Evolutionary conservation across 306 rosid genomes (phyloP).

Genomic region (Dryas drummondii): DNA sequence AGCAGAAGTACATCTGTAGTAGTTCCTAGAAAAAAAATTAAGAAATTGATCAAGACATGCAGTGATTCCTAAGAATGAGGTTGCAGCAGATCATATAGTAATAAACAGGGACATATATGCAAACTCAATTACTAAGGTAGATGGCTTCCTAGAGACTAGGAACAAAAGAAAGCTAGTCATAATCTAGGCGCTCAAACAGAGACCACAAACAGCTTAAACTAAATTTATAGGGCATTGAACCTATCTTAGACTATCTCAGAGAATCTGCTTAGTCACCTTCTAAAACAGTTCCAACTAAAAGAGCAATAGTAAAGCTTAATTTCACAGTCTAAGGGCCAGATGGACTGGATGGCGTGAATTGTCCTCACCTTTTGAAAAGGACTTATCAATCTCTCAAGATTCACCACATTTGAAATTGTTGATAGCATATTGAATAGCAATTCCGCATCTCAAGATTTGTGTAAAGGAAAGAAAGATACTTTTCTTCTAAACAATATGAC

Average conservation of each 20-base stretch:
- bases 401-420: not conserved
- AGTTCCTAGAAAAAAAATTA: slow-evolving; percentile 57
- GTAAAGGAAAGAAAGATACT: not conserved
- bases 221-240: not conserved
- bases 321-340: not conserved
- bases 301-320: not conserved
- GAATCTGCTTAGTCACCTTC: not conserved
- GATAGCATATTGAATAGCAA: not conserved
- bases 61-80: not conserved
- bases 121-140: not conserved
- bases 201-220: not conserved
- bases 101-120: not conserved
- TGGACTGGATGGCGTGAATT: not conserved
- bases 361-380: not conserved
- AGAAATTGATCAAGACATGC: slow-evolving; percentile 1
- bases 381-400: not conserved
- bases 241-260: not conserved
- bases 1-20: slow-evolving; percentile 98
- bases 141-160: too few relatives aligned
- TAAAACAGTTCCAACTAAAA: not conserved
- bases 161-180: too few relatives aligned
- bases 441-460: not conserved
- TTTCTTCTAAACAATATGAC: not conserved
- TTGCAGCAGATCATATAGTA: not conserved
- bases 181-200: not conserved